These are phyloP conservation scores for Wakefieldia striispora DNA, from an alignment of 768 basidiomycete species.

Conservation along the genomic window DNA sequence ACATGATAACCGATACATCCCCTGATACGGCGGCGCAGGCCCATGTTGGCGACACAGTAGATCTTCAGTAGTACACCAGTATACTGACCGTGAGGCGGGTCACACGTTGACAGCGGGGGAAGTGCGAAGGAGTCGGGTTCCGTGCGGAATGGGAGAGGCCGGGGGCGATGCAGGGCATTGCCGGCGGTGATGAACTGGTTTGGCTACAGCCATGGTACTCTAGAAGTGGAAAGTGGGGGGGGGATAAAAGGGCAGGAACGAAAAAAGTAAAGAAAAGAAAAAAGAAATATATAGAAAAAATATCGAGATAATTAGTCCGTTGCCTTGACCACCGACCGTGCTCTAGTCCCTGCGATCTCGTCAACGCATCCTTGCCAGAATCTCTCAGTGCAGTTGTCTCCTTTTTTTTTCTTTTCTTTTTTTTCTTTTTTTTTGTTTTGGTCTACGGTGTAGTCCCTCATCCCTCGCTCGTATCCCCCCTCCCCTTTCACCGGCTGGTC, in stretches of 20 bases:
- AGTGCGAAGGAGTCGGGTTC: too few species aligned
- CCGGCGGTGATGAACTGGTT: background rate
- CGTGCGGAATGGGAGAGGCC: too few species aligned
- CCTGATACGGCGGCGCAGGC: too few species aligned
- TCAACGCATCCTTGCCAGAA: constrained; percentile 15
- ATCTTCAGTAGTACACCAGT: too few species aligned
- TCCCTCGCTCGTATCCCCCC: background rate
- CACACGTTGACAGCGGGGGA: too few species aligned
- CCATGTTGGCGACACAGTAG: too few species aligned
- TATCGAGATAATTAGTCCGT: constrained; percentile 25
- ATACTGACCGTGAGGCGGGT: too few species aligned
- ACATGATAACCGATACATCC: too few species aligned
- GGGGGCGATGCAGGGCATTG: too few species aligned
- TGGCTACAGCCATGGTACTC: too few species aligned
- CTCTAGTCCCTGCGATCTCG: constrained; percentile 33
- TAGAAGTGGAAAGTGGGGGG: too few species aligned
- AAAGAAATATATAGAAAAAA: constrained; percentile 5
- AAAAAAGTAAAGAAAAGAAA: background rate
- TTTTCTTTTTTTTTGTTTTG: constrained; percentile 20
- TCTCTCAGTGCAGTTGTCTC: constrained; percentile 19
- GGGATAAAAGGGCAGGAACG: constrained; percentile 13
- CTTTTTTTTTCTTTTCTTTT: background rate
- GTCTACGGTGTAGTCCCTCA: constrained; percentile 22
- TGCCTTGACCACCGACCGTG: constrained; percentile 54
- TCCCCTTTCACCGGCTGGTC: constrained; percentile 55